A percentile compares a stretch with the other conserved stretches of the same genome.
Evolutionary conservation across 73 alveolate genomes (phyloP).

Genomic region (Blepharisma japonicum): DNA sequence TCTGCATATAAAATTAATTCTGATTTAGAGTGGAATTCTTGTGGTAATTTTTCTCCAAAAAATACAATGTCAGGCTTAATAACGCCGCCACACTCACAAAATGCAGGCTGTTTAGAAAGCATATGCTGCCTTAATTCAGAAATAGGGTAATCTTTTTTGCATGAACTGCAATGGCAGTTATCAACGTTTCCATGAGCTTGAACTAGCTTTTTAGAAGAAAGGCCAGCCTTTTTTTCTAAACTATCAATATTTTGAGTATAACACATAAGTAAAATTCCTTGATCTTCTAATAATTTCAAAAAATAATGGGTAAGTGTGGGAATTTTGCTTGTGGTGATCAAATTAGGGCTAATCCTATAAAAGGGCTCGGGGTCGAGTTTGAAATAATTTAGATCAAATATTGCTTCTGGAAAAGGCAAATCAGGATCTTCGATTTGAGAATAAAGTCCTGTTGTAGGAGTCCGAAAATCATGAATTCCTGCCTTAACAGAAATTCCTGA

Average conservation of each 20-base stretch:
- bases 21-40: conserved; percentile 20
- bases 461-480: conserved; percentile 98
- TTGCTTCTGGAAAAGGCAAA: conserved; percentile 56
- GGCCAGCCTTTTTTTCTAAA: conserved; percentile 65
- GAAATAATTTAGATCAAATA: conserved; percentile 66
- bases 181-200: conserved; percentile 75
- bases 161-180: conserved; percentile 38
- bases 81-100: conserved; percentile 36
- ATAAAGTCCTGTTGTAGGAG: conserved; percentile 89
- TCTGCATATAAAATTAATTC: conserved; percentile 36
- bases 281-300: conserved; percentile 32
- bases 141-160: not conserved
- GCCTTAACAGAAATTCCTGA: conserved; percentile 97
- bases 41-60: conserved; percentile 66
- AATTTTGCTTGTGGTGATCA: not conserved
- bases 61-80: conserved; percentile 69
- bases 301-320: conserved; percentile 55
- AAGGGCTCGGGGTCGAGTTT: conserved; percentile 64
- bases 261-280: conserved; percentile 45
- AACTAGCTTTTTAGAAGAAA: conserved; percentile 50
- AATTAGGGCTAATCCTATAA: conserved; percentile 33
- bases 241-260: conserved; percentile 84
- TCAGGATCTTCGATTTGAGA: conserved; percentile 34
- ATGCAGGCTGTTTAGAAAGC: conserved; percentile 5
- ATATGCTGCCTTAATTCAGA: not conserved